Conservation (phyloP, 2,329 filamentous ascomycete genomes). For the Fusarium incarnatum region DNA sequence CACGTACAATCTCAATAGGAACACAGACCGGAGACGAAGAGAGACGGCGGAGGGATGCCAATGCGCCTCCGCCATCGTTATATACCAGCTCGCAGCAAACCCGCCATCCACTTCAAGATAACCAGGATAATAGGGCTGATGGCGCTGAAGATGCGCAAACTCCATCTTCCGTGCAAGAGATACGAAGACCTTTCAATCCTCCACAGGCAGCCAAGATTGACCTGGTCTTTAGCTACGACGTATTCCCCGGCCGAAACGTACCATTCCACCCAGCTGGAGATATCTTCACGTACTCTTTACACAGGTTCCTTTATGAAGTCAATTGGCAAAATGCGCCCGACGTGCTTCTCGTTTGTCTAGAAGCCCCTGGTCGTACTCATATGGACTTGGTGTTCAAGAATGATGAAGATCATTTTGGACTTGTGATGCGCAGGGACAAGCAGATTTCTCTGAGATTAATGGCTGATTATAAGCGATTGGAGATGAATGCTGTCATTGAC, state of each 20-base stretch:
- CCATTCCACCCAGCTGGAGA: fast-evolving
- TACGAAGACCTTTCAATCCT: background rate
- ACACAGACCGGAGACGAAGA: background rate
- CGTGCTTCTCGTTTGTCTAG: background rate
- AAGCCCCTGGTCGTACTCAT: background rate
- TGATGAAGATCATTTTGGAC: background rate
- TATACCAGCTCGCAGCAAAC: background rate
- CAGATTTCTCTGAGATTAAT: background rate
- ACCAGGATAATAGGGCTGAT: background rate
- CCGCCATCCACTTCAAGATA: fast-evolving
- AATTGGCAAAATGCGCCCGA: conserved; percentile 6
- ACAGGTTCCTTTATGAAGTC: background rate
- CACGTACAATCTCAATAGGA: background rate
- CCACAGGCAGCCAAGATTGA: background rate
- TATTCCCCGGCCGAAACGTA: background rate
- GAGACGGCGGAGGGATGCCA: background rate
- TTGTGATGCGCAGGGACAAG: background rate
- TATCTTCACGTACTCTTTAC: background rate
- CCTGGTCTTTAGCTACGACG: conserved; percentile 9
- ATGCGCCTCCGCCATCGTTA: background rate
- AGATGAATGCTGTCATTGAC: conserved; percentile 6
- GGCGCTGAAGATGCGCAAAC: background rate
- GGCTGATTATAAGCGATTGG: background rate
- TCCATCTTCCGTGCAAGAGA: background rate
- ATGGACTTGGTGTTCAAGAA: background rate